These are phyloP conservation scores for Amauroascus niger DNA, from an alignment of 2,329 filamentous ascomycete species.

Conservation along the genomic window DNA sequence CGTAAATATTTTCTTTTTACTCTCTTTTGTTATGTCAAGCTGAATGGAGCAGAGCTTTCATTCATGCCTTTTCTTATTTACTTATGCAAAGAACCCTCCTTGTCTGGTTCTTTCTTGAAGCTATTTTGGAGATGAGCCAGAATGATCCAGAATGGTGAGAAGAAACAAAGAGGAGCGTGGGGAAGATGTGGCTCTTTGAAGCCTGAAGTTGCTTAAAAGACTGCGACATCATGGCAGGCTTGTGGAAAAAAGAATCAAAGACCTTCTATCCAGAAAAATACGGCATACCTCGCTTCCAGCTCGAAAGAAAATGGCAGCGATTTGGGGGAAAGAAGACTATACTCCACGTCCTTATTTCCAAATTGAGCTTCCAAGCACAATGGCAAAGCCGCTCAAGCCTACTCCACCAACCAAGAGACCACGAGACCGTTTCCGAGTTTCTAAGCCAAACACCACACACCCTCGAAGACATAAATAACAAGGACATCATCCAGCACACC, in stretches of 20 bases:
- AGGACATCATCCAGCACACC: slow-evolving; percentile 6
- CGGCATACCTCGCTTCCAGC: not conserved
- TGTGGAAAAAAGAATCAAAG: too few species aligned
- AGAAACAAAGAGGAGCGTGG: not conserved
- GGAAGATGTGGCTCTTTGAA: too few species aligned
- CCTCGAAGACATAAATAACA: not conserved
- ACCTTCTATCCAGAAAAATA: too few species aligned
- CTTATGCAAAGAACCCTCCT: not conserved
- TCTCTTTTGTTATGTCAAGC: not conserved
- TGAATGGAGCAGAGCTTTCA: not conserved
- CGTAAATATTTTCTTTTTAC: not conserved
- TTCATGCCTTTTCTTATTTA: not conserved
- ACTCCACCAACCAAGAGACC: slow-evolving; percentile 3
- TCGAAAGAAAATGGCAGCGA: not conserved
- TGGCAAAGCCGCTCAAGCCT: not conserved
- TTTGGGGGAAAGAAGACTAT: not conserved
- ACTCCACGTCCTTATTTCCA: not conserved
- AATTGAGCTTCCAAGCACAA: not conserved
- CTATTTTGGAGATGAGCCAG: not conserved
- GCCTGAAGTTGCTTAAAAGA: too few species aligned
- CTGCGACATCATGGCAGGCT: too few species aligned
- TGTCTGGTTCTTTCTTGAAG: not conserved
- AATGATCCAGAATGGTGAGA: not conserved
- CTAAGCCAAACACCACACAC: slow-evolving; percentile 4
- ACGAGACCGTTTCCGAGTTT: slow-evolving; percentile 9